These are phyloP conservation scores for Monosporozyma aerobia DNA, from an alignment of 805 yeast species.

Conservation along the genomic window DNA sequence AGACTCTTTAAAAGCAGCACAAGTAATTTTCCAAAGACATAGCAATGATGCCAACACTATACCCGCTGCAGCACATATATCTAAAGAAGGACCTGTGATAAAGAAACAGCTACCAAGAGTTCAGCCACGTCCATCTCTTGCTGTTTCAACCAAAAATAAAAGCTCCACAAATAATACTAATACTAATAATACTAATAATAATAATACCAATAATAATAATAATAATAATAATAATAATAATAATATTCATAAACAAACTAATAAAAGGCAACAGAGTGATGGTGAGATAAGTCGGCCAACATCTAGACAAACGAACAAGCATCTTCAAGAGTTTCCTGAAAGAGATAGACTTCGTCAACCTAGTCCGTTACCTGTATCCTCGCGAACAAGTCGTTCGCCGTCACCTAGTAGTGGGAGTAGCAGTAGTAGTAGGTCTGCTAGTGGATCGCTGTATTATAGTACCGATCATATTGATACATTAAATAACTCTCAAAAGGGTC, in stretches of 20 bases:
- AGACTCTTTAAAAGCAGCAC: constrained; percentile 26
- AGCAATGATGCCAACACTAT: constrained; percentile 3
- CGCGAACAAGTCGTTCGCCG: neutral
- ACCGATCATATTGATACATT: neutral
- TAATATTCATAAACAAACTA: neutral
- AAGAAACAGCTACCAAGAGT: neutral
- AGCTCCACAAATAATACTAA: neutral
- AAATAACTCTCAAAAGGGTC: neutral
- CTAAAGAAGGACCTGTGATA: neutral
- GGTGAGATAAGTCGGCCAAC: neutral
- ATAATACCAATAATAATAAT: neutral
- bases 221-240: neutral
- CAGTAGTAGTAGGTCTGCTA: neutral
- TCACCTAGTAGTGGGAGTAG: neutral
- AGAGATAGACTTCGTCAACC: neutral
- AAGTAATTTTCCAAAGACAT: constrained; percentile 24
- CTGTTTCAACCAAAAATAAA: neutral
- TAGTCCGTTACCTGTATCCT: neutral
- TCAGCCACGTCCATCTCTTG: neutral
- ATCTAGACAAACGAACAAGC: neutral
- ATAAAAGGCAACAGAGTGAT: neutral
- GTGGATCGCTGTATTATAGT: neutral
- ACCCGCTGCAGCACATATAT: neutral
- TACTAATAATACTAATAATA: neutral
- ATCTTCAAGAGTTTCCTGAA: neutral